Percentiles rank a stretch among this genome's conserved stretches.
phyloP scores from a whole-genome alignment of 345 rosid species.

The Euphorbia pulcherrima region DNA sequence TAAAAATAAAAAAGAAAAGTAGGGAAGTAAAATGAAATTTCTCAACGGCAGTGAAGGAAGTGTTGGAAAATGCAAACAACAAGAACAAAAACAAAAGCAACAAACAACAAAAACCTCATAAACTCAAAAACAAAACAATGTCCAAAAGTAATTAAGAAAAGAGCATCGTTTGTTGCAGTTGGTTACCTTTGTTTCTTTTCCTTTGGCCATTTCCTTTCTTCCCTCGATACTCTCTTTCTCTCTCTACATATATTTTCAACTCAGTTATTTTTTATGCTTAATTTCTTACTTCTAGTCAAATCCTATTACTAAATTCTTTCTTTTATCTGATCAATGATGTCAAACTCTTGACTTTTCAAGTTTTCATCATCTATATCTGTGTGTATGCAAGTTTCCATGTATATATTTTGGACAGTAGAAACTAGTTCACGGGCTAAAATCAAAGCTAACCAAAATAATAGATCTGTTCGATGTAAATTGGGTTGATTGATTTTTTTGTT shows the following conservation, averaged over 20 bases:
- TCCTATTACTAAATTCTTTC: too few species aligned
- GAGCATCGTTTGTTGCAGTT: conserved; percentile 48
- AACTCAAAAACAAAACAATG: conserved; percentile 38
- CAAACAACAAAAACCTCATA: conserved; percentile 41
- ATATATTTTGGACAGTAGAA: too few species aligned
- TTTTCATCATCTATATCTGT: too few species aligned
- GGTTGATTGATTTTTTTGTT: too few species aligned
- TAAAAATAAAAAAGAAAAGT: not conserved
- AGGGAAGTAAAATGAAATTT: conserved; percentile 8
- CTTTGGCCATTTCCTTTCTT: conserved; percentile 46
- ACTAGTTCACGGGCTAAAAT: too few species aligned
- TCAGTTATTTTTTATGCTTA: not conserved
- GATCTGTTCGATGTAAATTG: too few species aligned
- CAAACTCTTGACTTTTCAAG: not conserved
- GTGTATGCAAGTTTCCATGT: too few species aligned
- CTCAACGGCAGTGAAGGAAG: conserved; percentile 25
- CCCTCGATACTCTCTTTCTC: conserved; percentile 33
- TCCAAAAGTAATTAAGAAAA: conserved; percentile 16
- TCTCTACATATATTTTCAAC: not conserved
- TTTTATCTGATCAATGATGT: not conserved
- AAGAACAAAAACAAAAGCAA: conserved; percentile 41
- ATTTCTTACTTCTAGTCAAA: not conserved
- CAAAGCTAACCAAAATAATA: too few species aligned
- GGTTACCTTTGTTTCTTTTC: conserved; percentile 43
- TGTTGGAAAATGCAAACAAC: conserved; percentile 36